Evolutionary conservation across 2,329 filamentous ascomycete genomes (phyloP).

Genomic region (Ceratocystis destructans): DNA sequence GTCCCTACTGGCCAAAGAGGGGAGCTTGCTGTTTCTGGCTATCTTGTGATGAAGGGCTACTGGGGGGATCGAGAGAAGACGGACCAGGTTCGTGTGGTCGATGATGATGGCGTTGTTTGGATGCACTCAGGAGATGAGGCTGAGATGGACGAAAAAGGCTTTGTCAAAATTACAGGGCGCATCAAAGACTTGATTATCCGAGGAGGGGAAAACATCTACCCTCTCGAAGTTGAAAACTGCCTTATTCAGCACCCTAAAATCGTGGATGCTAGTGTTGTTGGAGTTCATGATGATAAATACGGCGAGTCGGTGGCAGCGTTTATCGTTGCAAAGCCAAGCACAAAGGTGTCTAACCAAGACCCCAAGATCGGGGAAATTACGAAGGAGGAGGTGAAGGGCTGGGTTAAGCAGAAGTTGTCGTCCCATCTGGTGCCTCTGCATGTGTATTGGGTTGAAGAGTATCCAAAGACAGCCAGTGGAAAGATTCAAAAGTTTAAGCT

Average conservation of each 20-base stretch:
- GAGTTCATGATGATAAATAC: constrained; percentile 65
- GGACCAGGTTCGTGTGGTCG: constrained; percentile 44
- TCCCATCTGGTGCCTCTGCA: constrained; percentile 75
- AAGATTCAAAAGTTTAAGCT: constrained; percentile 95
- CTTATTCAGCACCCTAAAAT: constrained; percentile 60
- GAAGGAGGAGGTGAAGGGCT: constrained; percentile 46
- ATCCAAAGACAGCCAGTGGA: constrained; percentile 87
- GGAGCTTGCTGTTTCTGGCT: constrained; percentile 72
- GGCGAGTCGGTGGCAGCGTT: constrained; percentile 84
- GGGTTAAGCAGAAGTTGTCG: constrained; percentile 56
- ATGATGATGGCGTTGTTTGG: constrained; percentile 46
- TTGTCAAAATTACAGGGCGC: constrained; percentile 73
- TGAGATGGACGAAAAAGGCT: constrained; percentile 67
- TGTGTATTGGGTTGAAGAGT: constrained; percentile 75
- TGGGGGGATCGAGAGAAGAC: constrained; percentile 63
- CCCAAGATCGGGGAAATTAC: neutral
- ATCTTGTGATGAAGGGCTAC: constrained; percentile 83
- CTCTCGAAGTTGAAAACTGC: constrained; percentile 81
- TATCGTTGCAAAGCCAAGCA: constrained; percentile 40
- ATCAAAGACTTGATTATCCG: constrained; percentile 95
- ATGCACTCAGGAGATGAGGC: constrained; percentile 93
- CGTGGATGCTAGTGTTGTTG: constrained; percentile 67
- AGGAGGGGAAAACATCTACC: constrained; percentile 91
- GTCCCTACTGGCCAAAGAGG: constrained; percentile 55
- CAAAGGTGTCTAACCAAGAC: constrained; percentile 18